Evolutionary conservation across 2,329 filamentous ascomycete species (phyloP).

Genomic region (Fusarium nelsonii): DNA sequence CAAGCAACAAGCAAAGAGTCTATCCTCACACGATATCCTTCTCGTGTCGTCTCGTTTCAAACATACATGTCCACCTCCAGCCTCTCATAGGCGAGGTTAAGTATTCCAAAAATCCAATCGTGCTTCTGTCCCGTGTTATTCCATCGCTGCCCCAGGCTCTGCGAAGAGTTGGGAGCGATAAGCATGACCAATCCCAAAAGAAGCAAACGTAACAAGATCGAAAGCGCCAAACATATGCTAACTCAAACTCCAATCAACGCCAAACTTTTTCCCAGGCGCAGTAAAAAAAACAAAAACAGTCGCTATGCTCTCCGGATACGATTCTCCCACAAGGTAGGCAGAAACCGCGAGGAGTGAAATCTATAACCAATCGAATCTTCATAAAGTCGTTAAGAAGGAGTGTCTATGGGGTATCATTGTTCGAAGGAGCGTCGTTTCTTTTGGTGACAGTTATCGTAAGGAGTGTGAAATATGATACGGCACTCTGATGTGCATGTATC

Average conservation of each 20-base stretch:
- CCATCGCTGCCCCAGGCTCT: constrained; percentile 34
- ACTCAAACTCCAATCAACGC: constrained; percentile 44
- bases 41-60: constrained; percentile 17
- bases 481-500: constrained; percentile 46
- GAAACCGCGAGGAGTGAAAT: constrained; percentile 61
- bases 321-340: constrained; percentile 54
- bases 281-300: constrained; percentile 54
- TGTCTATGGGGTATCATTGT: constrained; percentile 54
- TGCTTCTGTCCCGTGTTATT: constrained; percentile 41
- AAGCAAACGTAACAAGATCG: constrained; percentile 32
- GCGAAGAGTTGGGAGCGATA: constrained; percentile 35
- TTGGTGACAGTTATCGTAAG: constrained; percentile 49
- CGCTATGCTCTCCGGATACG: constrained; percentile 67
- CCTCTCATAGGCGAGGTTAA: constrained; percentile 13
- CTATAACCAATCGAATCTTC: constrained; percentile 55
- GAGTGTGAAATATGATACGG: constrained; percentile 51
- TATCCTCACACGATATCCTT: constrained; percentile 34
- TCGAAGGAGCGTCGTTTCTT: constrained; percentile 49
- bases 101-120: constrained; percentile 21
- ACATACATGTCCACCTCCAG: constrained; percentile 29
- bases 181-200: constrained; percentile 29
- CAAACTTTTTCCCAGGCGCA: constrained; percentile 46
- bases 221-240: constrained; percentile 46
- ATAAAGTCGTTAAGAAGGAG: constrained; percentile 55
- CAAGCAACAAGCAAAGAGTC: constrained; percentile 27